Conservation (phyloP, 108 stramenopile genomes). For the Nitzschia putrida region DNA sequence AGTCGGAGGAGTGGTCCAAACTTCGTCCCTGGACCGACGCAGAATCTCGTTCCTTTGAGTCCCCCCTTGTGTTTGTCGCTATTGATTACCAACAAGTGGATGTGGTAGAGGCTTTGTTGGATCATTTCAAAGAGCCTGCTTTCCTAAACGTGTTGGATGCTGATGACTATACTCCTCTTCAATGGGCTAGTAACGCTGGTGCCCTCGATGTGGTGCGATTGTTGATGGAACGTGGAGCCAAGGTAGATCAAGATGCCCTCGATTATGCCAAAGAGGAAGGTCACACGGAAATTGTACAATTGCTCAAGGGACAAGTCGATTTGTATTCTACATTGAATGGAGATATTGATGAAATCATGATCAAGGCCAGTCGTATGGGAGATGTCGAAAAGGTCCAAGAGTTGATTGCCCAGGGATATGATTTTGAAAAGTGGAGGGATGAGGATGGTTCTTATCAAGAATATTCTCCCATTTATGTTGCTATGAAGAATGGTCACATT, state of each 20-base stretch:
- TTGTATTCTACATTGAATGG: conserved; percentile 43
- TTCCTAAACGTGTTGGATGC: conserved; percentile 8
- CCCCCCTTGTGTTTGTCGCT: conserved; percentile 51
- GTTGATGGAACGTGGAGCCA: conserved; percentile 38
- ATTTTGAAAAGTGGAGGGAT: conserved; percentile 52
- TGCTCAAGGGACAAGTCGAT: conserved; percentile 40
- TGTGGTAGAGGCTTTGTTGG: conserved; percentile 37
- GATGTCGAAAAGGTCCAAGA: conserved; percentile 43
- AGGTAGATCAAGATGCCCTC: conserved; percentile 42
- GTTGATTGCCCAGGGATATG: conserved; percentile 41
- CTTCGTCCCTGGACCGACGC: conserved; percentile 19
- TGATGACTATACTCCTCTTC: conserved; percentile 40
- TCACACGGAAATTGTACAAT: conserved; percentile 35
- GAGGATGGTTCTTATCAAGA: conserved; percentile 41
- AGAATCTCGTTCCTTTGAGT: conserved; percentile 9
- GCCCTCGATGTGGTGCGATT: conserved; percentile 48
- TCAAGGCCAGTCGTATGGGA: conserved; percentile 58
- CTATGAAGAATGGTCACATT: conserved; percentile 54
- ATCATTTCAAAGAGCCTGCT: background rate
- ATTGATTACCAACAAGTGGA: conserved; percentile 50
- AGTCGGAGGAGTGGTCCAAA: background rate
- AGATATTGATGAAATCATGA: conserved; percentile 58
- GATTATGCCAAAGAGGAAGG: conserved; percentile 46
- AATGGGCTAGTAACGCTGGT: conserved; percentile 48
- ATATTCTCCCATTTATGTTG: conserved; percentile 53